These are phyloP conservation scores for Turritis glabra DNA, from an alignment of 345 rosid genomes.

Conservation along the genomic window DNA sequence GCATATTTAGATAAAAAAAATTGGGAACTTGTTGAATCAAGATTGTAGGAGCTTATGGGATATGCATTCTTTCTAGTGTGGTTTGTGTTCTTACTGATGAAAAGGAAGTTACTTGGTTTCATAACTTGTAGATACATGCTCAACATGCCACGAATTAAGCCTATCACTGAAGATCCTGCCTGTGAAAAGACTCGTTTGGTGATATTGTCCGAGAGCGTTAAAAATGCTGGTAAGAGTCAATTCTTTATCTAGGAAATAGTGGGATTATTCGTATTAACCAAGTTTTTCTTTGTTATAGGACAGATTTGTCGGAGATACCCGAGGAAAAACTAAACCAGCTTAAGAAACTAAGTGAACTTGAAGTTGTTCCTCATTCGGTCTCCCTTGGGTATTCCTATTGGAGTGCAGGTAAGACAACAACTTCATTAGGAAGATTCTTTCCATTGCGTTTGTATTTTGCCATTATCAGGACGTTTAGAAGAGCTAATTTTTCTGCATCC, in stretches of 20 bases:
- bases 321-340: slow-evolving; percentile 57
- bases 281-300: slow-evolving; percentile 31
- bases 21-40: background rate
- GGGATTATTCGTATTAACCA: slow-evolving; percentile 17
- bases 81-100: slow-evolving; percentile 6
- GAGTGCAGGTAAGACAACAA: slow-evolving; percentile 63
- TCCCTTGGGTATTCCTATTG: slow-evolving; percentile 93
- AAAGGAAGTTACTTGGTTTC: slow-evolving; percentile 5
- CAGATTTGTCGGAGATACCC: slow-evolving; percentile 80
- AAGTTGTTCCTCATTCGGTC: slow-evolving; percentile 68
- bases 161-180: slow-evolving; percentile 73
- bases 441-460: background rate
- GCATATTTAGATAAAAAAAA: background rate
- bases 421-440: slow-evolving; percentile 1
- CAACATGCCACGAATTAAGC: slow-evolving; percentile 78
- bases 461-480: background rate
- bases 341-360: slow-evolving; percentile 55
- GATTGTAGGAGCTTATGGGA: too few species aligned
- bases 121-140: slow-evolving; percentile 65
- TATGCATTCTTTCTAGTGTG: background rate
- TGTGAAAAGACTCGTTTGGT: slow-evolving; percentile 62
- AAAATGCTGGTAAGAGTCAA: slow-evolving; percentile 50
- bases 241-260: background rate
- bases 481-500: background rate
- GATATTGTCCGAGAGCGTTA: slow-evolving; percentile 71